Evolutionary conservation across 352 stramenopile genomes (phyloP).

Genomic region (Phytophthora cajani): DNA sequence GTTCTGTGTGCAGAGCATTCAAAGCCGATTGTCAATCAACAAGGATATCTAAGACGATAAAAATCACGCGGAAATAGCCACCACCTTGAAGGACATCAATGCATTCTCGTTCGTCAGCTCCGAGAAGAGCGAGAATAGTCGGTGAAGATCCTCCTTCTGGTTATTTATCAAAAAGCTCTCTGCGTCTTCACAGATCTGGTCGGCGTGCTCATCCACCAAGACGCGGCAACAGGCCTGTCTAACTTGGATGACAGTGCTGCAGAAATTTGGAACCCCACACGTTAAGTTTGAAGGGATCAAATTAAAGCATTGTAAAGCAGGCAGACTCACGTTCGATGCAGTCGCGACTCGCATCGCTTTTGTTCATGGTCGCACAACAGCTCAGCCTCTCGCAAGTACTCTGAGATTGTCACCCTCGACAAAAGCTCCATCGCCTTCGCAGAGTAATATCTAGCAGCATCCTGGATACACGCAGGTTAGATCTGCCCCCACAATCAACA

Average conservation of each 20-base stretch:
- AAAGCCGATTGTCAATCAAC: constrained; percentile 20
- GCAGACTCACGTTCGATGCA: constrained; percentile 77
- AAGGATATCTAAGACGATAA: neutral
- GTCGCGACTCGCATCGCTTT: constrained; percentile 70
- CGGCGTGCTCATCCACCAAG: constrained; percentile 79
- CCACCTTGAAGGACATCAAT: constrained; percentile 83
- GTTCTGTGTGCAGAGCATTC: constrained; percentile 52
- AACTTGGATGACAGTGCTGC: constrained; percentile 79
- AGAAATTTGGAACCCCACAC: neutral
- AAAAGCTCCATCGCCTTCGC: constrained; percentile 68
- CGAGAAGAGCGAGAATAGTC: constrained; percentile 85
- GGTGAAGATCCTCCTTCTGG: constrained; percentile 78
- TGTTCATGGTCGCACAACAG: constrained; percentile 82
- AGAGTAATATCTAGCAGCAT: constrained; percentile 75
- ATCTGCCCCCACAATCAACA: neutral
- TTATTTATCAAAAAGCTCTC: constrained; percentile 82
- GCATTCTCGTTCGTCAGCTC: constrained; percentile 83
- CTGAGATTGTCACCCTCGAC: constrained; percentile 68
- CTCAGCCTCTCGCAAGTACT: constrained; percentile 79
- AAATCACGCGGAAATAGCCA: constrained; percentile 1
- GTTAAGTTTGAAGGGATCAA: neutral
- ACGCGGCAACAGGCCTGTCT: constrained; percentile 82
- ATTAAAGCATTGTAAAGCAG: neutral
- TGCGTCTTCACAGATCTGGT: constrained; percentile 83
- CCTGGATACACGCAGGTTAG: constrained; percentile 36